phyloP scores from a whole-genome alignment of 1,139 yeast species.

The Oligophagozyma castellii region DNA sequence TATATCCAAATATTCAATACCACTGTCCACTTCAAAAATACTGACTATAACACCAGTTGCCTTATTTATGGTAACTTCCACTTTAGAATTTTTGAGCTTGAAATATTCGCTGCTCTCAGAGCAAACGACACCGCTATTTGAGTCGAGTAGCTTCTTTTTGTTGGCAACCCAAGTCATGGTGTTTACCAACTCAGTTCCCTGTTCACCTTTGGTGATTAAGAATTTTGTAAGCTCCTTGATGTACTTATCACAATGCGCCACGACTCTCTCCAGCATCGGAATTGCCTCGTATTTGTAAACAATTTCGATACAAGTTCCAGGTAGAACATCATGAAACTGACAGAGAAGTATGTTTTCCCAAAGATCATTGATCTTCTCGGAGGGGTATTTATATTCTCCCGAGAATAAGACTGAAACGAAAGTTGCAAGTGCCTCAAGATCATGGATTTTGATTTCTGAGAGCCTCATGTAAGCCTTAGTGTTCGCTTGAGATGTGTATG shows the following conservation, averaged over 20 bases:
- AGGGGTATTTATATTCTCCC: slow-evolving; percentile 53
- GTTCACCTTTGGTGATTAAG: slow-evolving; percentile 14
- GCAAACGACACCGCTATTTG: too few relatives aligned
- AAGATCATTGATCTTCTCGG: slow-evolving; percentile 44
- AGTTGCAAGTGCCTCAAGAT: slow-evolving; percentile 72
- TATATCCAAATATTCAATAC: slow-evolving; percentile 55
- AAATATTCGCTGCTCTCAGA: slow-evolving; percentile 2
- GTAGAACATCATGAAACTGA: slow-evolving; percentile 93
- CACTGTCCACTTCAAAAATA: slow-evolving; percentile 44
- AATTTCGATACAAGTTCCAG: slow-evolving; percentile 92
- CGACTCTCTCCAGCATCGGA: slow-evolving; percentile 53
- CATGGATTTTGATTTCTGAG: slow-evolving; percentile 70
- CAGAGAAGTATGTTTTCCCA: slow-evolving; percentile 88
- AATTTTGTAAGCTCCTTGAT: slow-evolving; percentile 38
- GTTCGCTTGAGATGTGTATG: slow-evolving; percentile 86
- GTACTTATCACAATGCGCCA: slow-evolving; percentile 39
- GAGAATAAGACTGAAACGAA: slow-evolving; percentile 44
- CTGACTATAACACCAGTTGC: slow-evolving; percentile 50
- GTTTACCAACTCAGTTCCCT: slow-evolving; percentile 23
- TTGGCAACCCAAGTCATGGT: slow-evolving; percentile 21
- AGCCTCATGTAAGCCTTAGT: slow-evolving; percentile 70
- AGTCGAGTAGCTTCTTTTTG: slow-evolving; percentile 1
- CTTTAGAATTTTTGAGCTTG: slow-evolving; percentile 33
- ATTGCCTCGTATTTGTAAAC: slow-evolving; percentile 87
- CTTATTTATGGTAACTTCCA: slow-evolving; percentile 43